Evolutionary conservation across 352 stramenopile species (phyloP), one percentile per base, ranked within the genome.

Genomic region (Elongisporangium senticosum): DNA sequence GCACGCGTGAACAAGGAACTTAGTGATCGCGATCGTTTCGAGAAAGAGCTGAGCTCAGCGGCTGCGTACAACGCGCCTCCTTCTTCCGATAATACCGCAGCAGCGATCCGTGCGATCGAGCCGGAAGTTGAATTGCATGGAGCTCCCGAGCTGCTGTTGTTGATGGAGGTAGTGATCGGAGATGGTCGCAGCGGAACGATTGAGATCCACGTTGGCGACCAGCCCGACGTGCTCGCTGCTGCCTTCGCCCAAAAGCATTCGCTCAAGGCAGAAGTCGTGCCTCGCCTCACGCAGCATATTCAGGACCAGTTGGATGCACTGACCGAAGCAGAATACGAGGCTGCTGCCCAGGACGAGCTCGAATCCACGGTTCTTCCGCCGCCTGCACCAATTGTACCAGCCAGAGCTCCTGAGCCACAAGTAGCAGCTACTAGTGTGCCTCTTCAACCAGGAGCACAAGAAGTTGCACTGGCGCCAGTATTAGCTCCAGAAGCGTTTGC

Each of bases 101-200:
- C 10, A 19, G 23, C 23, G 24, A 53, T 17, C n/a, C 51, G 3
- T 17, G 40, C 15, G 48, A 61, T 26, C n/a, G 49, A 61, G 14
- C 26, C 13, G 14, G 56, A 54, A 7, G 49, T 61, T 40, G 56
- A 51, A 23, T 17, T 24, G 2, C 48, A 51, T 51, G 48, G 60
- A 48, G 4, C 13, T 13, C 56, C 51, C 2, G 76, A 91, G 52
- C 66, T 93, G 15, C 61, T 91, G 48, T 50, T 93, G 11, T 39
- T 91, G 47, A 89, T 93, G 74, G 84, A 93, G 26, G 71, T 93
- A 3, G 68, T 91, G 37, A 90, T 92, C 51, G 73, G 76, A 13
- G 71, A 89, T 54, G 84, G 77, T 3, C 67, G 73, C 19, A 84
- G 76, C 49, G 79, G 89, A 56, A 90, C 72, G 7, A 89, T 93